phyloP scores from a whole-genome alignment of 2,329 filamentous ascomycete species.

The Xylariales sp. region DNA sequence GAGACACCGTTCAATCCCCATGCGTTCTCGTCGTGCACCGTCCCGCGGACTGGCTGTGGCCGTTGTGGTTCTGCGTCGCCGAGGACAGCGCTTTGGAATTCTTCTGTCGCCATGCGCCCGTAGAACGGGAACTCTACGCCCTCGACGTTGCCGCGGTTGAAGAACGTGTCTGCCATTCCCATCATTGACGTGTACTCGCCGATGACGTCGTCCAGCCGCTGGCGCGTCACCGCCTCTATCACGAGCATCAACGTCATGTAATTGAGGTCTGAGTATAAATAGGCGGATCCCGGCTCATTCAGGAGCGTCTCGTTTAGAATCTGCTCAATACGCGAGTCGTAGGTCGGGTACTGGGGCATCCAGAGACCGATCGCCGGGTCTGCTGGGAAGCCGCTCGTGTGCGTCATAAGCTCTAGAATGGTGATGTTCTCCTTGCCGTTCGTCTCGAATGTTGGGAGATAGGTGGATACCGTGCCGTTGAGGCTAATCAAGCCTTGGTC shows the following conservation, averaged over 20 bases:
- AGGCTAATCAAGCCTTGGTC: constrained; percentile 26
- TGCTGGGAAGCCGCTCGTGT: constrained; percentile 30
- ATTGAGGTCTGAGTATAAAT: constrained; percentile 31
- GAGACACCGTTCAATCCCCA: constrained; percentile 33
- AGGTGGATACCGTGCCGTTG: constrained; percentile 21
- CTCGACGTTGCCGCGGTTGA: constrained; percentile 30
- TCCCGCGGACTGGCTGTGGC: constrained; percentile 29
- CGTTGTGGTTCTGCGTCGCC: constrained; percentile 17
- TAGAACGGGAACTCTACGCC: constrained; percentile 23
- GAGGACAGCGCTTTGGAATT: constrained; percentile 29
- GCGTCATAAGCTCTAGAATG: constrained; percentile 30
- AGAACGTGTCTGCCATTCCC: constrained; percentile 33
- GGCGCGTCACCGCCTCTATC: constrained; percentile 26
- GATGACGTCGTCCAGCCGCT: constrained; percentile 25
- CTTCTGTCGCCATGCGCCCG: constrained; percentile 19
- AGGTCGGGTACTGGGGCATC: constrained; percentile 32
- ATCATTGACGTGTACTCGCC: constrained; percentile 31
- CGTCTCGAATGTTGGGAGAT: constrained; percentile 24
- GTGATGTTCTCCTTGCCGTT: constrained; percentile 33
- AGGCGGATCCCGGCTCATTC: constrained; percentile 21
- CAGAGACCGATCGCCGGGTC: constrained; percentile 28
- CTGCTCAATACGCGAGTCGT: constrained; percentile 23
- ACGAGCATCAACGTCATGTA: constrained; percentile 33
- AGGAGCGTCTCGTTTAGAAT: constrained; percentile 30
- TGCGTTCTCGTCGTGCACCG: constrained; percentile 33